Evolutionary conservation across 2,329 filamentous ascomycete genomes (phyloP).

Genomic region (Fusarium mundagurra): DNA sequence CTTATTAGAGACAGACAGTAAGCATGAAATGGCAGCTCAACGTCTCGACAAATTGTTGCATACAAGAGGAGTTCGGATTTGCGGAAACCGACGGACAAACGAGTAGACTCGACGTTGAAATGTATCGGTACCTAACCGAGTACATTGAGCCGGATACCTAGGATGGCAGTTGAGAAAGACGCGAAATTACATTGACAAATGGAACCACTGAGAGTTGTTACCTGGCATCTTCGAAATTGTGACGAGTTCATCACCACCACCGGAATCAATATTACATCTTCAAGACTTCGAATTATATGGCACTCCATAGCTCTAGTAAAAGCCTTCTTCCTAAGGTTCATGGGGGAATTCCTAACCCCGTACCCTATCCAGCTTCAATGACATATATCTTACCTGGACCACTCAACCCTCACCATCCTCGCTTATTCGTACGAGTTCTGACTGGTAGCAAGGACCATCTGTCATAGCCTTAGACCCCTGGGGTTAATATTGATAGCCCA

Average conservation of each 20-base stretch:
- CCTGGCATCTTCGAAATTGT: neutral
- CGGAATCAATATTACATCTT: neutral
- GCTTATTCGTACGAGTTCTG: constrained; percentile 23
- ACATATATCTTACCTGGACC: neutral
- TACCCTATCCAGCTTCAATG: constrained; percentile 1
- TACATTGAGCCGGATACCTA: constrained; percentile 7
- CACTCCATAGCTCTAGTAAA: neutral
- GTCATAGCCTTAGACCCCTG: constrained; percentile 13
- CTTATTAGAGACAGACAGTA: constrained; percentile 3
- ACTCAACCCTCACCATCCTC: constrained; percentile 11
- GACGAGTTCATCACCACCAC: neutral
- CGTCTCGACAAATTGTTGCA: constrained; percentile 9
- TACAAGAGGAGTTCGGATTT: constrained; percentile 19
- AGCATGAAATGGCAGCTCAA: constrained; percentile 27
- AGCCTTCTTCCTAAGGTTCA: neutral
- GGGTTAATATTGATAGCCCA: constrained; percentile 1
- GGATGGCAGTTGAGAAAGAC: constrained; percentile 29
- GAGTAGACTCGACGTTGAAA: constrained; percentile 19
- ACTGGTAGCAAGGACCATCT: constrained; percentile 27
- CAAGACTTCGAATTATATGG: neutral
- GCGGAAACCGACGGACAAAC: constrained; percentile 39
- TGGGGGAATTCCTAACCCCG: no score
- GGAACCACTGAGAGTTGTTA: neutral
- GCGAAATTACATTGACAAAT: constrained; percentile 40
- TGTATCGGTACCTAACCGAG: constrained; percentile 41